Percentiles rank a stretch among this genome's conserved stretches.
Evolutionary conservation across 352 stramenopile genomes (phyloP).

Genomic region (Phytopythium aichiense): DNA sequence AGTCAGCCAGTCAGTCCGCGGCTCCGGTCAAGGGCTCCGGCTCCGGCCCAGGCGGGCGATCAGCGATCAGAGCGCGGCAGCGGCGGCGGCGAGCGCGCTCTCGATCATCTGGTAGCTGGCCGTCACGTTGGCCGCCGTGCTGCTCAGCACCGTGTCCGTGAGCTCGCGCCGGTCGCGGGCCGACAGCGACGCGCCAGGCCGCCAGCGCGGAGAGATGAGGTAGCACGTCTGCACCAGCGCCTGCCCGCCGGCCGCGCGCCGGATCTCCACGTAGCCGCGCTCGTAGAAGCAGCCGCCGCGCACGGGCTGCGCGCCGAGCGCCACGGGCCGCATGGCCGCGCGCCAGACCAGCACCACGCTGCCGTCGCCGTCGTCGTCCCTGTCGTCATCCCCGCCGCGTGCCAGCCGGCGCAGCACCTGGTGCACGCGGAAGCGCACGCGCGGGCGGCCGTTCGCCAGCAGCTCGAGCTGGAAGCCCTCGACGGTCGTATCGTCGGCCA

Average conservation of each 20-base stretch:
- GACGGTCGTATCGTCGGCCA: constrained; percentile 6
- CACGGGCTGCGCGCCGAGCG: not conserved
- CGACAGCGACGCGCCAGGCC: constrained; percentile 1
- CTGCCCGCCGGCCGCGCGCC: not conserved
- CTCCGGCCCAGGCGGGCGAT: not conserved
- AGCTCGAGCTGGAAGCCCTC: constrained; percentile 9
- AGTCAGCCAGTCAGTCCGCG: not conserved
- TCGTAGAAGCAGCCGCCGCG: constrained; percentile 2
- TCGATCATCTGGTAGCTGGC: constrained; percentile 12
- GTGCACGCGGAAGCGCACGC: constrained; percentile 1
- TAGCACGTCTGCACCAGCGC: constrained; percentile 9
- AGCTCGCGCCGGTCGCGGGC: not conserved
- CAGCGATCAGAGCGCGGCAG: not conserved
- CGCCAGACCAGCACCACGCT: constrained; percentile 9
- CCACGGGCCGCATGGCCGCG: not conserved
- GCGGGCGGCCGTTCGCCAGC: not conserved
- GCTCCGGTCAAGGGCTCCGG: no score
- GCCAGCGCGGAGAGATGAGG: constrained; percentile 4
- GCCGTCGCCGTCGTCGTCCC: not conserved
- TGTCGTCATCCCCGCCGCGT: no score
- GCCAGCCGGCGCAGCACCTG: constrained; percentile 5
- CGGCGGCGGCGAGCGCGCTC: constrained; percentile 5
- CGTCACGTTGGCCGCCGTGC: constrained; percentile 5
- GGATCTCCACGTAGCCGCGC: constrained; percentile 6
- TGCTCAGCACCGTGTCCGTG: not conserved